Percentiles rank a stretch among this genome's conserved stretches.
Conservation (phyloP, 208 protist genomes). For the Wallacemonas rigidus region DNA sequence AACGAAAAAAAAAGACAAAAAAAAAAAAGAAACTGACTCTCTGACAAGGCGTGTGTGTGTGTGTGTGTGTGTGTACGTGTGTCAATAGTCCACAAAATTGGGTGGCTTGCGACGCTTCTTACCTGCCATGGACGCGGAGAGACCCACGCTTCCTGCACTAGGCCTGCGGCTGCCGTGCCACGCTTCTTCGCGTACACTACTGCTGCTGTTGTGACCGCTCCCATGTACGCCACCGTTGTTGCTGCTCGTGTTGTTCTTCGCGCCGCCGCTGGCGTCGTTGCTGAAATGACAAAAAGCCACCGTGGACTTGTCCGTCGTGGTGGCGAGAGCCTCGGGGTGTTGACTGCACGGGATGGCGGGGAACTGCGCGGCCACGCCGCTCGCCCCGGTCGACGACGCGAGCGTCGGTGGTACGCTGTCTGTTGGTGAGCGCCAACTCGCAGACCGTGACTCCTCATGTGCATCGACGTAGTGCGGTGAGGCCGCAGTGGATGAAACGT, state of each 20-base stretch:
- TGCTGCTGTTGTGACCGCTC: background rate
- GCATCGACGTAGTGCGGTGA: background rate
- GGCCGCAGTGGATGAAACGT: background rate
- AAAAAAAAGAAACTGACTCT: background rate
- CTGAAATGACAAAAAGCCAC: background rate
- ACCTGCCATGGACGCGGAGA: constrained; percentile 23
- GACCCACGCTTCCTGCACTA: constrained; percentile 1
- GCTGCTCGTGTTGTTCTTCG: background rate
- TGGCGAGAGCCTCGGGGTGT: background rate
- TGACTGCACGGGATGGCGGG: background rate
- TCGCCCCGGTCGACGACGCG: background rate
- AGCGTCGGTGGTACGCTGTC: background rate
- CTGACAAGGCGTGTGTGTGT: background rate
- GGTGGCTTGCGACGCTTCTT: constrained; percentile 74
- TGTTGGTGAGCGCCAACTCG: constrained; percentile 4
- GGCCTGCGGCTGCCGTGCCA: background rate
- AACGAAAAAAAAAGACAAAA: background rate
- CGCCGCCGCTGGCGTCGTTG: background rate
- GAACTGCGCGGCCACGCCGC: background rate
- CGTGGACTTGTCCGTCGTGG: background rate
- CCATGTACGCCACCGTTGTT: background rate
- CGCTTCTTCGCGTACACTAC: background rate
- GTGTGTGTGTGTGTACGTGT: background rate
- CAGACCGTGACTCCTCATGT: background rate
- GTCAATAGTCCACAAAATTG: constrained; percentile 59